These are phyloP conservation scores for Lactifluus piperatus DNA, from an alignment of 768 basidiomycete genomes.

Conservation along the genomic window DNA sequence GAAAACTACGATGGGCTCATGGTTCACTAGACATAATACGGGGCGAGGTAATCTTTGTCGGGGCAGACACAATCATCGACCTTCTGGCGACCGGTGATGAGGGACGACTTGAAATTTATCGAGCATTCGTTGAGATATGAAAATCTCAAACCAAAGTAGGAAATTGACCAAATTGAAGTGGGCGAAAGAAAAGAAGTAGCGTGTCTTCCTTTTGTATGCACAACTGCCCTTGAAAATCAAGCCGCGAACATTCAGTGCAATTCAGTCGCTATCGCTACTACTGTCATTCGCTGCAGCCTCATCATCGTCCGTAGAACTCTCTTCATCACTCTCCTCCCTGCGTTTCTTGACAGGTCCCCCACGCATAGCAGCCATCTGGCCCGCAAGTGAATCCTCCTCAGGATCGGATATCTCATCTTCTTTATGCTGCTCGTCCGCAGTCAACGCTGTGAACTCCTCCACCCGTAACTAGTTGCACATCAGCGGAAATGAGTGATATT, in stretches of 20 bases:
- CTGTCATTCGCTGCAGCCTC: slow-evolving; percentile 40
- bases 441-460: slow-evolving; percentile 56
- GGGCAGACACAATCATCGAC: slow-evolving; percentile 52
- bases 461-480: slow-evolving; percentile 59
- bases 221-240: not conserved
- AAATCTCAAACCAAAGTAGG: not conserved
- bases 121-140: slow-evolving; percentile 55
- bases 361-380: slow-evolving; percentile 96
- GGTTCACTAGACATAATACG: slow-evolving; percentile 35
- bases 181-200: not conserved
- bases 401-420: slow-evolving; percentile 98
- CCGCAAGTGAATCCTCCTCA: slow-evolving; percentile 91
- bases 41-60: slow-evolving; percentile 80
- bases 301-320: slow-evolving; percentile 43
- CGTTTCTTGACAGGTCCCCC: slow-evolving; percentile 75
- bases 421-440: slow-evolving; percentile 45
- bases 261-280: slow-evolving; percentile 45
- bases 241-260: slow-evolving; percentile 23
- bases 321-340: slow-evolving; percentile 42
- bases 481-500: not conserved
- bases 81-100: slow-evolving; percentile 31
- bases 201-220: not conserved
- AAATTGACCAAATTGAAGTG: not conserved
- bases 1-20: slow-evolving; percentile 41
- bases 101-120: slow-evolving; percentile 42